phyloP scores from a whole-genome alignment of 2,329 filamentous ascomycete genomes.

The Beauveria brongniartii region DNA sequence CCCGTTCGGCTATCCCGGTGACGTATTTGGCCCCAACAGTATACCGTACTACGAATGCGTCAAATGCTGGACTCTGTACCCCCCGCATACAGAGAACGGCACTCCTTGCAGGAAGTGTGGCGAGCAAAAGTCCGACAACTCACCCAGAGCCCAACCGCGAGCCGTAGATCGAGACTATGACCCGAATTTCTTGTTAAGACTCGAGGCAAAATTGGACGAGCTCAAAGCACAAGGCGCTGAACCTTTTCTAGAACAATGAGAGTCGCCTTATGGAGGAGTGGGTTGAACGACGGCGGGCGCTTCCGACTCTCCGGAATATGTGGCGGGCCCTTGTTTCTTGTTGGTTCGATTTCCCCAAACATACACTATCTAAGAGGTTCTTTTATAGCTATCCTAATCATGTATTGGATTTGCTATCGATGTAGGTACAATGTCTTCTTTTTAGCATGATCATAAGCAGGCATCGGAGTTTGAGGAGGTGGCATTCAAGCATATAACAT shows the following conservation, averaged over 20 bases:
- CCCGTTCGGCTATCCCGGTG: conserved; percentile 61
- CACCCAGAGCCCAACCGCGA: conserved; percentile 49
- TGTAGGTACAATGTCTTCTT: neutral
- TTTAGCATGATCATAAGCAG: neutral
- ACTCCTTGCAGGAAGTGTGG: conserved; percentile 52
- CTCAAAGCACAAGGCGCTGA: conserved; percentile 26
- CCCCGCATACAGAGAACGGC: conserved; percentile 39
- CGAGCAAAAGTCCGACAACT: conserved; percentile 51
- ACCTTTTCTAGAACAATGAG: neutral
- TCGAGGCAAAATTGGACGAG: conserved; percentile 47
- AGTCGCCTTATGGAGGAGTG: too few species aligned
- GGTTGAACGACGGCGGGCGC: neutral
- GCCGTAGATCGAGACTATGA: conserved; percentile 55
- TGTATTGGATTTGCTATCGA: too few species aligned
- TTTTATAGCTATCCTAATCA: too few species aligned
- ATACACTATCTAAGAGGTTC: too few species aligned
- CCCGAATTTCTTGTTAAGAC: conserved; percentile 47
- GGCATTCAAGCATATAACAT: neutral
- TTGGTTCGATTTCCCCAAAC: neutral
- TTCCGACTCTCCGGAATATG: neutral
- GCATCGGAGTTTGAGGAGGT: neutral
- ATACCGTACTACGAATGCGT: conserved; percentile 52
- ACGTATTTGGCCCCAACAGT: conserved; percentile 46
- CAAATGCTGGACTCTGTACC: conserved; percentile 52
- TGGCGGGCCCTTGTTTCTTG: neutral